Evolutionary conservation across 2,329 filamentous ascomycete genomes (phyloP), one percentile per base, ranked within the genome.

Genomic region (Colletotrichum incanum): DNA sequence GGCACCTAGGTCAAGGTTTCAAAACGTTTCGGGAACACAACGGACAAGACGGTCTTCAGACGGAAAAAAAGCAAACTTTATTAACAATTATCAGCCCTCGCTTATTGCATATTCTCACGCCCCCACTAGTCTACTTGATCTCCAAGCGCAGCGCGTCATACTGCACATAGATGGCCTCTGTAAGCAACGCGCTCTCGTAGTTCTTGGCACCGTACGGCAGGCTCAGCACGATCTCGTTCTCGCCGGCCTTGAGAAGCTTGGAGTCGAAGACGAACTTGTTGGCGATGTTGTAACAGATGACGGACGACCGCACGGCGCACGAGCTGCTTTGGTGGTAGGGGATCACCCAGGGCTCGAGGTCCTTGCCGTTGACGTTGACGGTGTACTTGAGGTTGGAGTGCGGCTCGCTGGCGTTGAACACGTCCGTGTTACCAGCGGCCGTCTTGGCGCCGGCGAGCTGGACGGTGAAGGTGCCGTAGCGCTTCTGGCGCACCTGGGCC

Each of bases 361-460:
- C 79, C 59, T 77, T 75, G 9, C 79, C 81, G 67, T 83, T 83
- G 58, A 83, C 74, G 56, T 71, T 75, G 26, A 83, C 78, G 23
- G 75, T 80, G 55, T 87, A 87, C 0, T 85, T 84, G 3, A 91
- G 76, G 73, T 91, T 87, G 2, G 82, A 80, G 74, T 85, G 87
- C 18, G 82, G 82, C 76, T 91, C 84, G 2, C 80, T 84, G 1
- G 84, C 80, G 74, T 89, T 89, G 74, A 80, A 89, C 1, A 87
- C 81, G 77, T 91, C 89, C 0, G 88, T 90, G 75, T 91, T 91
- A 0, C 89, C 89, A 0, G 87, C 85, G 5, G 89, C 88, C 0
- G 88, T 90, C 80, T 92, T 92, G 2, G 87, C 90, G 2, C 87
- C 90, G 0, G 90, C 90, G 1, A 92, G 83, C 76, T 92, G 90